These are phyloP conservation scores for Populus hybrid DNA, from an alignment of 441 rosid species.

Conservation along the genomic window DNA sequence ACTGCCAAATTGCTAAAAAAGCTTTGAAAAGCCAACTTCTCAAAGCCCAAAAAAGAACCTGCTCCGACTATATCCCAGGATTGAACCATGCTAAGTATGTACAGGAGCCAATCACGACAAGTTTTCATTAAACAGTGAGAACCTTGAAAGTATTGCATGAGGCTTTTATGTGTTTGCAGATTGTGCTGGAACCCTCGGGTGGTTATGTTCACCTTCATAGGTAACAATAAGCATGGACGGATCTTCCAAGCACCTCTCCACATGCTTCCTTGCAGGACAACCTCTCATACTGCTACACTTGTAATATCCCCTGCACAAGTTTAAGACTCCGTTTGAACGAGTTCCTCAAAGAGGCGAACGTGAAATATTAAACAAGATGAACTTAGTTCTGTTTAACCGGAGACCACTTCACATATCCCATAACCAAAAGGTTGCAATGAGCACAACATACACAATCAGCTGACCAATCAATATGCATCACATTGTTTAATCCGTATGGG, in stretches of 20 bases:
- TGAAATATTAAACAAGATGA: neutral
- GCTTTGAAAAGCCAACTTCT: conserved; percentile 21
- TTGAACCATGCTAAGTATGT: conserved; percentile 37
- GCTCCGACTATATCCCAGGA: conserved; percentile 27
- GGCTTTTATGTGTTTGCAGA: conserved; percentile 34
- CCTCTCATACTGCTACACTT: conserved; percentile 99
- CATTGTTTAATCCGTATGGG: too few relatives aligned
- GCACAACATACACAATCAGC: neutral
- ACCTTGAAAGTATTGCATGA: conserved; percentile 8
- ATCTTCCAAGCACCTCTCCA: conserved; percentile 90
- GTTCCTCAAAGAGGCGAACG: neutral
- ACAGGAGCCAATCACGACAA: conserved; percentile 31
- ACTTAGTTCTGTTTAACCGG: neutral
- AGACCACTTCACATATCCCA: neutral
- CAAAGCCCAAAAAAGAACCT: neutral
- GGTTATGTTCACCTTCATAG: conserved; percentile 30
- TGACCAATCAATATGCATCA: too few relatives aligned
- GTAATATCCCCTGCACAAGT: conserved; percentile 78
- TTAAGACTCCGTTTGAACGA: neutral
- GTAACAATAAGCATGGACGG: conserved; percentile 89
- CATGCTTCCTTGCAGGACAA: conserved; percentile 98
- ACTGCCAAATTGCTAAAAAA: conserved; percentile 1
- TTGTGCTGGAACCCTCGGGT: conserved; percentile 58
- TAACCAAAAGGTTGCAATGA: neutral
- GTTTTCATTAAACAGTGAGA: conserved; percentile 7